Conservation (phyloP, 2,329 filamentous ascomycete genomes). For the Colletotrichum sublineola region DNA sequence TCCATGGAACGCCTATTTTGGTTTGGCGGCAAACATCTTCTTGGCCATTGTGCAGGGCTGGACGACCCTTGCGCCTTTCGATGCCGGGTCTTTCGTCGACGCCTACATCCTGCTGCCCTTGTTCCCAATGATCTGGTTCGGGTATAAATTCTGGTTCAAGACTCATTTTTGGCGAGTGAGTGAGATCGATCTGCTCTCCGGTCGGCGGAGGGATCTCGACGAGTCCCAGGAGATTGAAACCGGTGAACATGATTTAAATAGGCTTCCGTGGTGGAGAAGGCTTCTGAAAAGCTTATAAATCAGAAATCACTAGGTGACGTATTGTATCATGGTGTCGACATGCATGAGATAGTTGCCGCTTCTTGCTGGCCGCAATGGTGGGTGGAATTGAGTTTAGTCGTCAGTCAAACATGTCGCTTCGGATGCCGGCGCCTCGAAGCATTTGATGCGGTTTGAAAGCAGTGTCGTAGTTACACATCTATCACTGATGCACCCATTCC, state of each 20-base stretch:
- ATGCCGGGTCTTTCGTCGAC: constrained; percentile 71
- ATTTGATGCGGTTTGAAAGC: background rate
- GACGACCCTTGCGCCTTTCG: constrained; percentile 70
- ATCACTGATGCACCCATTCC: too few species aligned
- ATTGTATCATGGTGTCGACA: background rate
- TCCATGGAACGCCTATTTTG: constrained; percentile 72
- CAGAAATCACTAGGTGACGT: background rate
- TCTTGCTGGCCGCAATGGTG: background rate
- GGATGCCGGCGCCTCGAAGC: background rate
- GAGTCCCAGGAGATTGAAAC: constrained; percentile 53
- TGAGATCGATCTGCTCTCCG: constrained; percentile 70
- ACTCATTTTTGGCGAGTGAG: constrained; percentile 63
- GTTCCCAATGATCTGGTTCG: constrained; percentile 69
- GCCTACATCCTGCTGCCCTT: constrained; percentile 73
- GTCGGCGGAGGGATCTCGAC: constrained; percentile 68
- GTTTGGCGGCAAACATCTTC: constrained; percentile 69
- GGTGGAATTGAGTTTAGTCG: background rate
- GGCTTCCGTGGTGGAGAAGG: constrained; percentile 58
- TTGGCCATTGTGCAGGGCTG: constrained; percentile 73
- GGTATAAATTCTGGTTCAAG: constrained; percentile 67
- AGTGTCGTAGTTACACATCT: background rate
- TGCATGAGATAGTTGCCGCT: background rate
- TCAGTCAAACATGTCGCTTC: background rate
- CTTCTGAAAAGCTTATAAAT: constrained; percentile 58
- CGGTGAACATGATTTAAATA: constrained; percentile 45